Evolutionary conservation across 441 rosid genomes (phyloP), one percentile per base, ranked within the genome.

Genomic region (Erysimum cheiri): DNA sequence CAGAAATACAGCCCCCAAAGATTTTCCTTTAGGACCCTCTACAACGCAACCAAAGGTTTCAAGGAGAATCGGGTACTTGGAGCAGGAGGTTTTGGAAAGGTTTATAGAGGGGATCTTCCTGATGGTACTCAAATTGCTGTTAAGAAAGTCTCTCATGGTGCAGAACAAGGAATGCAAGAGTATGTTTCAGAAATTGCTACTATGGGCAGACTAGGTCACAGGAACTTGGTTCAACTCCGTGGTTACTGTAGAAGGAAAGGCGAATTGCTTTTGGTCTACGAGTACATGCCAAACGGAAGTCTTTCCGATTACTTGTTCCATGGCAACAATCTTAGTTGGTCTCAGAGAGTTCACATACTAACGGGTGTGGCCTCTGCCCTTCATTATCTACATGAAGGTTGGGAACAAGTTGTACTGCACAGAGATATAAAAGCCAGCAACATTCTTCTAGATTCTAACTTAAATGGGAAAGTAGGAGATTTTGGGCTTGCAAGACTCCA

Each of bases 1-100:
- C 2, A 13, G 4, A 52, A 76, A 11, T 79, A 80, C 29, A 63
- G 81, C 19, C 84, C 68, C 6, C 57, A 46, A 35, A 32, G 56
- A 32, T 33, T 63, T 31, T 47, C 68, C 2, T 63, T 15, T 33
- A 32, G 22, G 17, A 35, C 56, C 19, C 19, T 64, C 19, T 64
- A 17, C 32, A 64, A 48, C 19, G 44, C 69, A 19, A 64, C 59
- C 3, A 24, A 47, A 12, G 57, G 44, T 64, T 64, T 64, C 13
- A 47, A 64, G 4, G 57, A 33, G 22, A 32, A 13, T 3, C 11
- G 12, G 5, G 10, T 48, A 6, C 33, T 64, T 33, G 69, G 47
- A 33, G 69, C 31, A 33, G 58, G 57, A 48, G 56, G 69, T 8
- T 64, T 47, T 6, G 58, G 46, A 1, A 64, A 35, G n/a, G 57